These are phyloP conservation scores for Pyrus betulifolia DNA, from an alignment of 306 rosid species.

Conservation along the genomic window DNA sequence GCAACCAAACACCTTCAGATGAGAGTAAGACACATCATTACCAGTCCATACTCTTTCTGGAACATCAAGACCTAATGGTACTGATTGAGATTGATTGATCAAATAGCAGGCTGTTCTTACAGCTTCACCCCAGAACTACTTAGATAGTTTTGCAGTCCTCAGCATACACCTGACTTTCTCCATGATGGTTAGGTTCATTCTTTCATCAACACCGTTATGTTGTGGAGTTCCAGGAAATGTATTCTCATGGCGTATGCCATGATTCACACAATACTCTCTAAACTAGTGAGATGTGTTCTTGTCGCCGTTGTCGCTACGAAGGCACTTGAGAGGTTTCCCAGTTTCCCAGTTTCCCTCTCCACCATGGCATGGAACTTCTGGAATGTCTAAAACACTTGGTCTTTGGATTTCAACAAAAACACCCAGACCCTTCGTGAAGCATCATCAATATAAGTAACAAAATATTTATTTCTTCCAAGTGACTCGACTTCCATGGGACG, in stretches of 20 bases:
- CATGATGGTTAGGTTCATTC: neutral
- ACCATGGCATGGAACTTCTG: neutral
- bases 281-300: neutral
- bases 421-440: too few relatives aligned
- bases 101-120: neutral
- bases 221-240: neutral
- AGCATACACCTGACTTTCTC: neutral
- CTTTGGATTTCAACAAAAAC: too few relatives aligned
- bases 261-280: neutral
- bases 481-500: too few relatives aligned
- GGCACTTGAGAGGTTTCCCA: neutral
- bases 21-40: neutral
- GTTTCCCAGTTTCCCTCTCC: neutral
- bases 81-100: neutral
- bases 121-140: neutral
- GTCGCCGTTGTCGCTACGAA: neutral
- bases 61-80: neutral
- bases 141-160: neutral
- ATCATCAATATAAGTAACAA: too few relatives aligned
- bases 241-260: neutral
- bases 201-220: neutral
- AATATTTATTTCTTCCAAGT: too few relatives aligned
- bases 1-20: neutral
- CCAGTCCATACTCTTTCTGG: neutral
- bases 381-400: too few relatives aligned